These are phyloP conservation scores for Citrus glauca DNA, from an alignment of 345 rosid species.

Conservation along the genomic window DNA sequence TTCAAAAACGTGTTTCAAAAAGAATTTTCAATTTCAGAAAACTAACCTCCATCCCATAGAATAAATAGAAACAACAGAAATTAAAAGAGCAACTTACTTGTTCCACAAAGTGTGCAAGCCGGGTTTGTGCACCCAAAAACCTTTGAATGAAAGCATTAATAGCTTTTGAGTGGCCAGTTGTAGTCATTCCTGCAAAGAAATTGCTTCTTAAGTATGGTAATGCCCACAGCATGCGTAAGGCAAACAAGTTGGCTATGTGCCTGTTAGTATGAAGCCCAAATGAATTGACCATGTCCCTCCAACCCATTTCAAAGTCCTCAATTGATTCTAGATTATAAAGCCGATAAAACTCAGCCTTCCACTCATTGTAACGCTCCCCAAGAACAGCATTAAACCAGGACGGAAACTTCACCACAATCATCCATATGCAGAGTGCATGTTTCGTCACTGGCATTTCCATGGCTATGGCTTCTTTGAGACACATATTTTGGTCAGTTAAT, in stretches of 20 bases:
- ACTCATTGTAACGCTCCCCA: slow-evolving; percentile 87
- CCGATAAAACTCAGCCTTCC: slow-evolving; percentile 88
- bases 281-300: slow-evolving; percentile 87
- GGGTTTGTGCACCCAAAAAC: slow-evolving; percentile 83
- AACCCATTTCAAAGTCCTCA: slow-evolving; percentile 85
- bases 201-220: slow-evolving; percentile 83
- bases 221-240: slow-evolving; percentile 73
- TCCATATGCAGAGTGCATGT: slow-evolving; percentile 96
- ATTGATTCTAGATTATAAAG: slow-evolving; percentile 76
- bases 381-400: slow-evolving; percentile 94
- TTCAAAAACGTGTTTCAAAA: neutral
- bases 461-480: slow-evolving; percentile 89
- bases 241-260: slow-evolving; percentile 68
- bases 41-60: neutral
- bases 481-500: slow-evolving; percentile 89
- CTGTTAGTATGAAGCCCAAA: slow-evolving; percentile 87
- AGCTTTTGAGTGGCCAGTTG: slow-evolving; percentile 70
- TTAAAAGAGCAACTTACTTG: slow-evolving; percentile 52
- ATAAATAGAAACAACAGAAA: neutral
- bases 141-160: slow-evolving; percentile 93
- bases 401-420: slow-evolving; percentile 90
- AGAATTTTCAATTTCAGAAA: neutral
- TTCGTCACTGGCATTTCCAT: slow-evolving; percentile 79
- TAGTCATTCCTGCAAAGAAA: slow-evolving; percentile 84
- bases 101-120: slow-evolving; percentile 86